Base-by-base conservation (phyloP, 495 filamentous ascomycete genomes). In the Barbatosphaeria neglecta region DNA sequence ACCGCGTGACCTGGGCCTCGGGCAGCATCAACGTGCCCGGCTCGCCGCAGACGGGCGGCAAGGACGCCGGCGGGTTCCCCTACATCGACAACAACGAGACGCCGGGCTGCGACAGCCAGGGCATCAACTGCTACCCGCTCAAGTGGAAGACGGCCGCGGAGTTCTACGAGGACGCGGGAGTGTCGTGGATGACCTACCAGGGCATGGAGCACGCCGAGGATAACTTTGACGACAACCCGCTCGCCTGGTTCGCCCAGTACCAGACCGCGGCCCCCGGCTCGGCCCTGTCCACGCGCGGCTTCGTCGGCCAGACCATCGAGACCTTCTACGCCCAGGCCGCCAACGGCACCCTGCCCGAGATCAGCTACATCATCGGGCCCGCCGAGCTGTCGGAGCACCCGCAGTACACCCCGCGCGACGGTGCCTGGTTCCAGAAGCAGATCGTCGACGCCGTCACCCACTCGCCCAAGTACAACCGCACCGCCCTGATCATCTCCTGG, bases 41-140 rank as follows among this genome's bases (percentile, higher is more conserved):
- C 8, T 54, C 63, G 25, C 72, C 73, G 13, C 72, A 74, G 46
- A 57, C 46, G n/a, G 13, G 44, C 60, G 15, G 52, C 58, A 31
- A 23, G 19, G 22, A 1, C 15, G 51, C 73, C 48, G 73, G 74
- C 13, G 72, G 73, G 22, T 58, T 66, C n/a, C 54, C 54, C 0
- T 76, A 75, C 39, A 65, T 76, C 45, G 74, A 78, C 50, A 78
- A 78, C 52, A 76, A 75, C 47, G 73, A 76, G 50, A 68, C 66
- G 20, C 74, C 73, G 7, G 72, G 73, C 17, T 76, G 73, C 44
- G 70, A 75, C 24, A 46, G 45, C 11, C 35, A 52, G 8, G 52
- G 60, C 15, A 64, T 71, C 40, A 74, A 70, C 53, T 78, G 74
- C 55, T 76, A 76, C 41, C 74, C 74, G 0, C 57, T 76, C 6